Evolutionary conservation across 306 rosid species (phyloP).

Genomic region (Hylodesmum podocarpum): DNA sequence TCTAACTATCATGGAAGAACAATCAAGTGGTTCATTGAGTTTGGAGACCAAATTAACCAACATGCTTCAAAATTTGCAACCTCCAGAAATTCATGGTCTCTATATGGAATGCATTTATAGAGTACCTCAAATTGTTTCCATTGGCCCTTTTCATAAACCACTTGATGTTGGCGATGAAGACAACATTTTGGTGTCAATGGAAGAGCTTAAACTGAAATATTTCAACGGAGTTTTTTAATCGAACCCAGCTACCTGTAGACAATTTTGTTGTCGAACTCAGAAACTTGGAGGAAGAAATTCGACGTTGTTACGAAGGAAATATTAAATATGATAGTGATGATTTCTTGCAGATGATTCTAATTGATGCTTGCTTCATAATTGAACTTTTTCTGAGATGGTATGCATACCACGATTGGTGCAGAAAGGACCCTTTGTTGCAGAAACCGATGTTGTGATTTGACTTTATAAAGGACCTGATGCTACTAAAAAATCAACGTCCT

Average conservation of each 20-base stretch:
- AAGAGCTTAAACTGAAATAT: neutral
- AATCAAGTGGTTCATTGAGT: too few species aligned
- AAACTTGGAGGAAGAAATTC: neutral
- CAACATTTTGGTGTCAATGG: neutral
- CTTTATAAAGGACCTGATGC: neutral
- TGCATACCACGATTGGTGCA: fast-evolving
- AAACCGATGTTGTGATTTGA: fast-evolving
- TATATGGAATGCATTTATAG: too few species aligned
- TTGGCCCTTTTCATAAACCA: too few species aligned
- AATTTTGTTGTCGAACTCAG: neutral
- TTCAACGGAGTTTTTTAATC: neutral
- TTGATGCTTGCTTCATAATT: slow-evolving; percentile 29
- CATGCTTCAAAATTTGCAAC: too few species aligned
- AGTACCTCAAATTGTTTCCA: too few species aligned
- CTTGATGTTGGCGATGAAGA: too few species aligned
- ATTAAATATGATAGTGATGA: neutral
- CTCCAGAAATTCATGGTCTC: too few species aligned
- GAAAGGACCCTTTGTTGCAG: neutral
- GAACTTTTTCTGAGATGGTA: neutral
- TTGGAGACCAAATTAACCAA: too few species aligned
- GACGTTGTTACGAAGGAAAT: neutral
- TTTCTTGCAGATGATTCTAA: slow-evolving; percentile 7
- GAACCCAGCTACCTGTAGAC: neutral
- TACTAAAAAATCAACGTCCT: neutral
- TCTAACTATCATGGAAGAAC: too few species aligned